These are phyloP conservation scores for Durio zibethinus DNA, from an alignment of 345 rosid species.

Conservation along the genomic window DNA sequence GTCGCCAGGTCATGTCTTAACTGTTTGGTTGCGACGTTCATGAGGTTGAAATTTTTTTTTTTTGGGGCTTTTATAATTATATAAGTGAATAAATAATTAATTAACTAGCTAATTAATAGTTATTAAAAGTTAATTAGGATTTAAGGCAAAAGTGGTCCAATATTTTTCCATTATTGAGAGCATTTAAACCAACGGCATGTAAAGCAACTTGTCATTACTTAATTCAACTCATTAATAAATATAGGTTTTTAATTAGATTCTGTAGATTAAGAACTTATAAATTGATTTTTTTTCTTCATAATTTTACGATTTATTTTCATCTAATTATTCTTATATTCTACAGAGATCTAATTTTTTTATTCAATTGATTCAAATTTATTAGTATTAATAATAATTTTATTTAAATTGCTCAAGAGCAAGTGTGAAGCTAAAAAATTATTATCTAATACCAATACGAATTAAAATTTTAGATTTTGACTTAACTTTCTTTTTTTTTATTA, in stretches of 20 bases:
- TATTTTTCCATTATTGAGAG: not conserved
- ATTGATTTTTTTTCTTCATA: not conserved
- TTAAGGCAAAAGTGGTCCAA: not conserved
- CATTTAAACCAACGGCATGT: not conserved
- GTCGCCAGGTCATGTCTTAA: conserved; percentile 3
- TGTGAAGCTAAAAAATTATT: no score
- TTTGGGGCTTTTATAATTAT: not conserved
- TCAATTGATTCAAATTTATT: no score
- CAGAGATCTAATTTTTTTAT: no score
- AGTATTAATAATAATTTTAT: not conserved
- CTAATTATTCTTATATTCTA: not conserved
- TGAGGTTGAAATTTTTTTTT: not conserved
- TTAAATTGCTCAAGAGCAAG: not conserved
- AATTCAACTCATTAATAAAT: not conserved
- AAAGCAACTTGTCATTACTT: not conserved
- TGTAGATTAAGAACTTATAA: not conserved
- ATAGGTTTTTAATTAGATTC: not conserved
- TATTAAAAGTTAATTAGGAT: not conserved
- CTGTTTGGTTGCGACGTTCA: not conserved
- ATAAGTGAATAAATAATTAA: not conserved
- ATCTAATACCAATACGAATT: no score
- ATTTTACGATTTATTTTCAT: not conserved
- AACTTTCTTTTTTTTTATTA: no score
- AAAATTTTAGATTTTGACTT: not conserved
- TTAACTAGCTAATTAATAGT: not conserved